These are phyloP conservation scores for Cercospora sesami DNA, from an alignment of 2,329 filamentous ascomycete genomes.

Conservation along the genomic window DNA sequence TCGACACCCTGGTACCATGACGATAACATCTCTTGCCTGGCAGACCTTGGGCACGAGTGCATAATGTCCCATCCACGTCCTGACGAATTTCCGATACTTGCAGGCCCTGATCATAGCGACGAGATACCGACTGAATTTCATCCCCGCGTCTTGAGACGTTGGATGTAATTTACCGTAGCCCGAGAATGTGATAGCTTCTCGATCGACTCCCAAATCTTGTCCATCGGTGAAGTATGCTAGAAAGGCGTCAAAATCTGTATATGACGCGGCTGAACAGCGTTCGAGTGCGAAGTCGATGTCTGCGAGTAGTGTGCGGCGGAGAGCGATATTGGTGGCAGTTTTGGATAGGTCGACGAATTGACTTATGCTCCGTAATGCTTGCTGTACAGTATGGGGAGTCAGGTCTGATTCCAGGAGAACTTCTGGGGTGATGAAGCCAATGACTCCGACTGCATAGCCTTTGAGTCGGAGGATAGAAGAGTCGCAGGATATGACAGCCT, in stretches of 20 bases:
- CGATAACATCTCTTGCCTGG: not conserved
- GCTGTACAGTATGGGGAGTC: not conserved
- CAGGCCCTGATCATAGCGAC: not conserved
- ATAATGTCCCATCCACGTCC: not conserved
- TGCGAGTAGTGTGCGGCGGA: not conserved
- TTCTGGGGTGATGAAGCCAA: not conserved
- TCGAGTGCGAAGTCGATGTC: not conserved
- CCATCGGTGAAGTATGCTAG: not conserved
- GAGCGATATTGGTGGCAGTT: not conserved
- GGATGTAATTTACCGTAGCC: not conserved
- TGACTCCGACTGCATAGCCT: not conserved
- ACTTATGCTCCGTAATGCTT: not conserved
- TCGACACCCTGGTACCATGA: not conserved
- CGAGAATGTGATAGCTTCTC: not conserved
- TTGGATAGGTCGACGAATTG: not conserved
- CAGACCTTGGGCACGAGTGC: not conserved
- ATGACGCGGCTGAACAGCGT: not conserved
- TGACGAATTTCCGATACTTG: not conserved
- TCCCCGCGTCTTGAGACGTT: not conserved
- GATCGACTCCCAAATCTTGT: not conserved
- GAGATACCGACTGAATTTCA: not conserved
- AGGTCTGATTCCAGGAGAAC: not conserved
- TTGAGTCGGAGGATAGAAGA: not conserved
- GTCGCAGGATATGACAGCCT: not conserved
- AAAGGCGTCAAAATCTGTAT: not conserved